phyloP scores from a whole-genome alignment of 768 basidiomycete species.

The Omphalotus guepiniiformis region DNA sequence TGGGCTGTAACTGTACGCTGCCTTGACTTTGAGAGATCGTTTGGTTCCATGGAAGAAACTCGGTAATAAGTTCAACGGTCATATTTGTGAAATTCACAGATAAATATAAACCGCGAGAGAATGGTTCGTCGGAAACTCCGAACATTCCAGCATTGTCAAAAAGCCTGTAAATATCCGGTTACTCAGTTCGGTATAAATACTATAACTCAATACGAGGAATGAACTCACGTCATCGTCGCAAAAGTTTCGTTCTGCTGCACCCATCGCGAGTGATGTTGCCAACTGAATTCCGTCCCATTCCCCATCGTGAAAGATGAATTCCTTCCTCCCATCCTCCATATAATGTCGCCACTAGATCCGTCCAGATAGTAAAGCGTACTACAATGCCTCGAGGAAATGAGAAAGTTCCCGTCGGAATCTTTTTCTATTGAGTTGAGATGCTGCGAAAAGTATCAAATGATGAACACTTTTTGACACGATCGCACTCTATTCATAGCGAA shows the following conservation, averaged over 20 bases:
- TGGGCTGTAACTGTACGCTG: slow-evolving; percentile 9
- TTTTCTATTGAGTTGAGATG: slow-evolving; percentile 10
- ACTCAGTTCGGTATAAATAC: neutral
- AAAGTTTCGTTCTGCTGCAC: slow-evolving; percentile 6
- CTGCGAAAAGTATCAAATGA: neutral
- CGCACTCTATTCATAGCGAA: too few species aligned
- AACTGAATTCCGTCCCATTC: slow-evolving; percentile 12
- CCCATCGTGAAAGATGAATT: slow-evolving; percentile 13
- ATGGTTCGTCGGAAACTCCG: neutral
- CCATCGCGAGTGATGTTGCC: slow-evolving; percentile 18
- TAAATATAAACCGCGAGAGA: slow-evolving; percentile 5
- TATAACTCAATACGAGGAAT: neutral
- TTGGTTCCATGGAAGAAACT: slow-evolving; percentile 1
- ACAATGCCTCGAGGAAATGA: slow-evolving; percentile 13
- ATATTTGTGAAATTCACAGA: slow-evolving; percentile 6
- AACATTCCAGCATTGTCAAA: slow-evolving; percentile 7
- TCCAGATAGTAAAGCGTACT: slow-evolving; percentile 16
- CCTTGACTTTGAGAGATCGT: slow-evolving; percentile 5
- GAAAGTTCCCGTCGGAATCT: slow-evolving; percentile 13
- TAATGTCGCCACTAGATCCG: slow-evolving; percentile 12
- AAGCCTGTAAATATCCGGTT: slow-evolving; percentile 1
- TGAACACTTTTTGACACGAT: too few species aligned
- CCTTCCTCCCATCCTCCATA: slow-evolving; percentile 18
- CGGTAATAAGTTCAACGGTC: slow-evolving; percentile 1
- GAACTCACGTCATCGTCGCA: slow-evolving; percentile 6